Evolutionary conservation across 495 filamentous ascomycete species (phyloP).

Genomic region (Daldinia childiae): DNA sequence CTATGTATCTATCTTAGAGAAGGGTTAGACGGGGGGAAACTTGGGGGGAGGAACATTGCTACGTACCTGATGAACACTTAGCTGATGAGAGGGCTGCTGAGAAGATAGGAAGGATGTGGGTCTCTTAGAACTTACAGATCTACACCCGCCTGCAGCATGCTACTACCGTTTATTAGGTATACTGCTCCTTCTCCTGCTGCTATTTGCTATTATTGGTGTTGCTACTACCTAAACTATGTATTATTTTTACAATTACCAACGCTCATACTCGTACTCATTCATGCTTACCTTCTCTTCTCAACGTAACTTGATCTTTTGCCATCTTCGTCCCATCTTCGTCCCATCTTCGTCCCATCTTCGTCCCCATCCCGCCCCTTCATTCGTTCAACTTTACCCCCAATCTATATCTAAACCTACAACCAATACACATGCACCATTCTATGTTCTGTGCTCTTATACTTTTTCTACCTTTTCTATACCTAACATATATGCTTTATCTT

Average conservation of each 20-base stretch:
- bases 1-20: neutral
- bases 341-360: too few species aligned
- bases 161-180: conserved; percentile 1
- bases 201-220: neutral
- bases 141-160: conserved; percentile 1
- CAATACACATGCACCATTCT: neutral
- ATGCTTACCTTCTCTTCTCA: neutral
- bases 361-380: neutral
- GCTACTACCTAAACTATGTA: neutral
- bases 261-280: neutral
- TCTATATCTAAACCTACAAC: neutral
- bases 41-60: neutral
- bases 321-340: neutral
- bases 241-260: neutral
- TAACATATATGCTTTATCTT: neutral
- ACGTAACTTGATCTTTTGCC: neutral
- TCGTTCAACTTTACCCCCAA: neutral
- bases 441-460: neutral
- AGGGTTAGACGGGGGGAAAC: neutral
- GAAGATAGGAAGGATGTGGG: neutral
- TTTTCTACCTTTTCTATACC: neutral
- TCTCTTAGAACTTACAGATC: conserved; percentile 1
- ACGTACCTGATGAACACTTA: neutral
- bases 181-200: neutral
- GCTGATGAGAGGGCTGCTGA: neutral